phyloP scores from a whole-genome alignment of 1,284 basidiomycete species.

The Malassezia vespertilionis region DNA sequence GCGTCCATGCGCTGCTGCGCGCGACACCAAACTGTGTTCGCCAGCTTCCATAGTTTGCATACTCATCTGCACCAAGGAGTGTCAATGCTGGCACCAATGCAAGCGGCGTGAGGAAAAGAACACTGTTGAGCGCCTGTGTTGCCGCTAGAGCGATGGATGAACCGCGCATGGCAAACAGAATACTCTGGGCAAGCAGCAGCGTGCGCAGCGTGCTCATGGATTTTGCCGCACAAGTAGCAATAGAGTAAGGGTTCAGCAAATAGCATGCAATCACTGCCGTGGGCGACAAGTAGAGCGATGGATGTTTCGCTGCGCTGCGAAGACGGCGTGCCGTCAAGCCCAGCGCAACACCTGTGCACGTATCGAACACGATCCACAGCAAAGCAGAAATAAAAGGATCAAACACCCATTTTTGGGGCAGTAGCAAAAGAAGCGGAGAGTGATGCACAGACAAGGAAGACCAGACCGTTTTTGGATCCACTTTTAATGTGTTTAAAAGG shows the following conservation, averaged over 20 bases:
- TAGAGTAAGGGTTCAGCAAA: conserved; percentile 12
- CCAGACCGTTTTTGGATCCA: conserved; percentile 7
- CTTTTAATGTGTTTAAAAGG: not conserved
- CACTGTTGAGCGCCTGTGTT: conserved; percentile 1
- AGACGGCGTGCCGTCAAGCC: not conserved
- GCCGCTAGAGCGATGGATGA: not conserved
- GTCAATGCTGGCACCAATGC: conserved; percentile 3
- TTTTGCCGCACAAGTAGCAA: conserved; percentile 12
- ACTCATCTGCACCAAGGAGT: conserved; percentile 10
- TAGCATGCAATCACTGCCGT: conserved; percentile 8
- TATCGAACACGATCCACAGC: conserved; percentile 10
- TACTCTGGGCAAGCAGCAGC: not conserved
- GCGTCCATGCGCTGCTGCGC: conserved; percentile 2
- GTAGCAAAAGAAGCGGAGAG: conserved; percentile 11
- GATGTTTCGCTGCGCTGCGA: not conserved
- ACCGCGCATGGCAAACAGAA: conserved; percentile 5
- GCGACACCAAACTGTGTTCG: conserved; percentile 8
- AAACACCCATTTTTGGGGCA: not conserved
- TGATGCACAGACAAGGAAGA: conserved; percentile 10
- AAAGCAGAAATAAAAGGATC: conserved; percentile 2
- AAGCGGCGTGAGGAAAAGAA: conserved; percentile 5
- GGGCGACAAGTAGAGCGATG: not conserved
- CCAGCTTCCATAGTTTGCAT: conserved; percentile 12
- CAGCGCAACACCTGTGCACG: conserved; percentile 1
- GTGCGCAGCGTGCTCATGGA: conserved; percentile 11